Base-by-base conservation (phyloP, 2,329 filamentous ascomycete genomes). In the Fusarium sp. region DNA sequence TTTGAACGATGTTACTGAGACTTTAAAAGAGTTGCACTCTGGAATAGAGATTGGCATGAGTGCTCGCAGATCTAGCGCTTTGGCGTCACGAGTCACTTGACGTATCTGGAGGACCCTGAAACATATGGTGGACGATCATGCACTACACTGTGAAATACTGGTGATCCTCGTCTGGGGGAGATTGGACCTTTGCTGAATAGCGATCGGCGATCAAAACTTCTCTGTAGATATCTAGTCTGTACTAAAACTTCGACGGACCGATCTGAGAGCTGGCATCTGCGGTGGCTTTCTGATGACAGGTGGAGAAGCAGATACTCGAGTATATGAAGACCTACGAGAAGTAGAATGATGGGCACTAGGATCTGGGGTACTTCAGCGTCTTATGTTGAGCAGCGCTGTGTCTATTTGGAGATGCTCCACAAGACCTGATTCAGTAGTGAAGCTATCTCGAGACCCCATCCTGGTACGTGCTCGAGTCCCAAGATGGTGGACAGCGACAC, bases 101-200 rank as follows among this genome's bases (percentile, higher is more conserved):
- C 30, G 23, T 33, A 43, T 33, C 23, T 50, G 35, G 30, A 64
- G n/a, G 52, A 46, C 46, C 62, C 50, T 58, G 43, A 67, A 66
- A 58, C 50, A 52, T 11, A 37, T n/a, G 19, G 28, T 28, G 37
- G 60, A 28, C 33, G 50, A 69, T 53, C 64, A 54, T 43, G 50
- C 37, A 68, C 49, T 65, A 54, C 69, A 72, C 69, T 72, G 69
- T 73, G 69, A 57, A 56, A 60, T 72, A 72, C 69, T 72, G 54
- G 44, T 60, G 70, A 73, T 73, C 60, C 66, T 73, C 67, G 70
- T 62, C 70, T 56, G 70, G 70, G 70, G 70, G 70, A 70, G 54
- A 70, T 72, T 73, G 40, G 13, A 25, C 11, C 12, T 66, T 50
- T 47, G 40, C 49, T 66, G 64, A 21, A 44, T 60, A 19, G 25